phyloP scores from a whole-genome alignment of 495 filamentous ascomycete species.

The Xylaria castorea region DNA sequence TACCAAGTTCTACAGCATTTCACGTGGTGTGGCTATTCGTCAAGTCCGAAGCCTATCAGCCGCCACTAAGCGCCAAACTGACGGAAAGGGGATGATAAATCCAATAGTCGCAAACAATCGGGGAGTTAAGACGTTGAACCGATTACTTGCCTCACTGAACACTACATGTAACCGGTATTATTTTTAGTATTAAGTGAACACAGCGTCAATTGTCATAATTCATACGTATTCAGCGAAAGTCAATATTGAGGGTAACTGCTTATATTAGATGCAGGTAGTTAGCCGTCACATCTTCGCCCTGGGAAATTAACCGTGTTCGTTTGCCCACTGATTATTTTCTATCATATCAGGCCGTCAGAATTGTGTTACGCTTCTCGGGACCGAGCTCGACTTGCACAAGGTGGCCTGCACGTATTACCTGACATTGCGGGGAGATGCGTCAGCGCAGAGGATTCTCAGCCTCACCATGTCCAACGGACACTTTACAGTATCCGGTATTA shows the following conservation, averaged over 20 bases:
- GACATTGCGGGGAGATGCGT: not conserved
- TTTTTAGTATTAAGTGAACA: not conserved
- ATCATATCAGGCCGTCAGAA: not conserved
- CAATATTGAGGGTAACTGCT: not conserved
- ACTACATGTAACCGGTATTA: not conserved
- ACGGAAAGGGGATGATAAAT: not conserved
- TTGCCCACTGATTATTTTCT: not conserved
- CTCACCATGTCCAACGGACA: not conserved
- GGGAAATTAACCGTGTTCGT: not conserved
- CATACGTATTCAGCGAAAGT: not conserved
- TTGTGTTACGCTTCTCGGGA: not conserved
- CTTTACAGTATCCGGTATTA: not conserved
- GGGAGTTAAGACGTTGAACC: not conserved
- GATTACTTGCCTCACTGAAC: not conserved
- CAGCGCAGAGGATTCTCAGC: not conserved
- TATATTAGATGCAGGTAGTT: not conserved
- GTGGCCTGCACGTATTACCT: not conserved
- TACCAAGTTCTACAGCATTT: not conserved
- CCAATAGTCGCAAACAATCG: not conserved
- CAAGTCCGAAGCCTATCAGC: constrained; percentile 19
- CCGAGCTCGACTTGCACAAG: not conserved
- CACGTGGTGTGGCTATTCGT: constrained; percentile 3
- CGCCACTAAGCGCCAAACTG: not conserved
- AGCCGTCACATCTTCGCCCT: not conserved
- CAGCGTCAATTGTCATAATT: not conserved